Conservation (phyloP, 257 asterid genomes). For the Gynochthodes officinalis region DNA sequence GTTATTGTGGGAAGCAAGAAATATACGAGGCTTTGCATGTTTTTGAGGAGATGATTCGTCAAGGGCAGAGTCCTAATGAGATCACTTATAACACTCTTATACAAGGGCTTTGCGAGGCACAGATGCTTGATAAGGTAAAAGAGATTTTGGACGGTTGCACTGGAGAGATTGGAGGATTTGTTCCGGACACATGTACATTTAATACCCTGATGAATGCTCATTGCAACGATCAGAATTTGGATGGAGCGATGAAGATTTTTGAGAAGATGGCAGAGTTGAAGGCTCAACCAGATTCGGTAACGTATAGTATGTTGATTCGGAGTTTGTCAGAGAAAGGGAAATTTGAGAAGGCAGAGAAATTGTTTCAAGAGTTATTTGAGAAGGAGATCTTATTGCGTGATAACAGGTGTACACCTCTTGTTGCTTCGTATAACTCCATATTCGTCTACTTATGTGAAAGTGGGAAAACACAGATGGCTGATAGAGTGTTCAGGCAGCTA, state of each 20-base stretch:
- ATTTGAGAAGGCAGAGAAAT: conserved; percentile 53
- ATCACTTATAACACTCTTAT: conserved; percentile 65
- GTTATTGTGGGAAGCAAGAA: conserved; percentile 61
- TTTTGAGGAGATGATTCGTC: conserved; percentile 49
- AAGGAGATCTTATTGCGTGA: conserved; percentile 46
- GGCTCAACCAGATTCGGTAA: conserved; percentile 62
- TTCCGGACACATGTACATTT: conserved; percentile 73
- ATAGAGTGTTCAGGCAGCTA: conserved; percentile 65
- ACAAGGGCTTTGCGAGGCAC: conserved; percentile 69
- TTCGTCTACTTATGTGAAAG: conserved; percentile 54
- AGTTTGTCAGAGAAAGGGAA: conserved; percentile 41
- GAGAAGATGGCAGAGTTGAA: conserved; percentile 61
- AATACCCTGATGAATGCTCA: conserved; percentile 66
- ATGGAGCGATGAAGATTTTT: conserved; percentile 50
- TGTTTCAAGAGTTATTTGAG: conserved; percentile 53
- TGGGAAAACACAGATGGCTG: conserved; percentile 69
- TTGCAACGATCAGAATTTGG: conserved; percentile 45
- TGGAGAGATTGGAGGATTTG: conserved; percentile 39
- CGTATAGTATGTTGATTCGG: conserved; percentile 60
- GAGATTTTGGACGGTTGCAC: conserved; percentile 40
- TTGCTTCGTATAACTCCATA: conserved; percentile 70
- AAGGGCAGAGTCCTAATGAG: conserved; percentile 53
- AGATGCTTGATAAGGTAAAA: conserved; percentile 46
- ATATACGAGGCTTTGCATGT: conserved; percentile 50
- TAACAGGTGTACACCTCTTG: conserved; percentile 51